Percentiles rank a stretch among this genome's conserved stretches.
These are phyloP conservation scores for Euptelea pleiosperma DNA, from an alignment of 164 flowering plant species.

Conservation along the genomic window DNA sequence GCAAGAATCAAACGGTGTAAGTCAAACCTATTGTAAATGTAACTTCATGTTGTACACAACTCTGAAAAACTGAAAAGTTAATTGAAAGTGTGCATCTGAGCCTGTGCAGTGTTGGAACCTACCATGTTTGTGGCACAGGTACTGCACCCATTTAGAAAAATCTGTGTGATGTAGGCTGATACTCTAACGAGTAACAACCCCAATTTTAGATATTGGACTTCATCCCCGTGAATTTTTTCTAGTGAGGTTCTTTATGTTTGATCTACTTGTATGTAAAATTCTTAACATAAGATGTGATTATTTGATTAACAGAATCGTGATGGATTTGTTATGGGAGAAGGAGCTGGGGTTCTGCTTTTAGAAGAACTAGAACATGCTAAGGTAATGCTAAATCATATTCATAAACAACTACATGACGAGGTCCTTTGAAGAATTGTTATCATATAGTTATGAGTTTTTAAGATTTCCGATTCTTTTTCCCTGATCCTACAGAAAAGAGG, in stretches of 20 bases:
- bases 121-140: background rate
- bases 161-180: background rate
- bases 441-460: background rate
- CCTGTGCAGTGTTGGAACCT: background rate
- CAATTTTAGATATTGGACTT: background rate
- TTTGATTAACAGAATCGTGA: constrained; percentile 65
- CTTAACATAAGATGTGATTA: background rate
- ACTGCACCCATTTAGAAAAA: background rate
- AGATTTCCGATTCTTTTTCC: constrained; percentile 3
- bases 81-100: background rate
- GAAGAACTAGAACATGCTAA: constrained; percentile 95
- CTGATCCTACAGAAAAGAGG: constrained; percentile 61
- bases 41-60: too few relatives aligned
- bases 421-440: background rate
- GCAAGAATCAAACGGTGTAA: background rate
- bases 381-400: constrained; percentile 34
- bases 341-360: constrained; percentile 85
- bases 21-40: too few relatives aligned
- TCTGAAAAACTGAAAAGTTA: too few relatives aligned
- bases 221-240: background rate
- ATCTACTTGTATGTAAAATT: background rate
- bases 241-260: background rate
- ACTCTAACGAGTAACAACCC: background rate
- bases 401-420: background rate
- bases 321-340: constrained; percentile 98